Conservation (phyloP, 75 land plant genomes). For the Picea glauca region DNA sequence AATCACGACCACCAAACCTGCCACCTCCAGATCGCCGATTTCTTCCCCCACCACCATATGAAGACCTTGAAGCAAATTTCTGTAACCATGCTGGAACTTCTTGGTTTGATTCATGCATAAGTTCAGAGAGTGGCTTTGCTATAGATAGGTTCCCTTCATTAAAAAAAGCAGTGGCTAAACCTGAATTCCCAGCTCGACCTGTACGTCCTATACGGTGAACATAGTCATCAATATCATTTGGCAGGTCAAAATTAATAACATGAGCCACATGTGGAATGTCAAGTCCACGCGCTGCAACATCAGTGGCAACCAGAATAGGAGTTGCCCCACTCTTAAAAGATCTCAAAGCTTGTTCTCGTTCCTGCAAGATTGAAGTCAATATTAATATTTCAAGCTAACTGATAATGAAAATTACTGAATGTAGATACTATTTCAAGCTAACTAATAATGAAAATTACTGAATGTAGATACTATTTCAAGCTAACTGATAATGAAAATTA, state of each 20-base stretch:
- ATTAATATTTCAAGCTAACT: not conserved
- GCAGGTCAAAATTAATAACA: slow-evolving; percentile 67
- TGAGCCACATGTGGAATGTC: slow-evolving; percentile 65
- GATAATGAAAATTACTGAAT: not conserved
- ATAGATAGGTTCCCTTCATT: slow-evolving; percentile 44
- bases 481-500: not conserved
- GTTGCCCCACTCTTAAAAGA: slow-evolving; percentile 36
- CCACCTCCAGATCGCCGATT: slow-evolving; percentile 31
- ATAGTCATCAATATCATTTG: slow-evolving; percentile 68
- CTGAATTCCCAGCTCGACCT: slow-evolving; percentile 67
- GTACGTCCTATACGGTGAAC: slow-evolving; percentile 76
- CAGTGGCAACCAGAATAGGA: slow-evolving; percentile 55
- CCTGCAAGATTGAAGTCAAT: slow-evolving; percentile 24
- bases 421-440: not conserved
- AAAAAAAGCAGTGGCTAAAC: slow-evolving; percentile 68
- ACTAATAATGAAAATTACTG: not conserved
- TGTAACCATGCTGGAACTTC: slow-evolving; percentile 58
- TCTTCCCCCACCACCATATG: slow-evolving; percentile 30
- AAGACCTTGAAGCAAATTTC: slow-evolving; percentile 36
- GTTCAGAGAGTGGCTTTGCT: slow-evolving; percentile 45
- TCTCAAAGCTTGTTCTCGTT: slow-evolving; percentile 38
- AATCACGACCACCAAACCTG: slow-evolving; percentile 53
- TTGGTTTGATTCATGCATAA: slow-evolving; percentile 67
- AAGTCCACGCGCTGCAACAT: slow-evolving; percentile 51
- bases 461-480: not conserved